phyloP scores from a whole-genome alignment of 169 alveolate species.

The Babesia gibsoni region DNA sequence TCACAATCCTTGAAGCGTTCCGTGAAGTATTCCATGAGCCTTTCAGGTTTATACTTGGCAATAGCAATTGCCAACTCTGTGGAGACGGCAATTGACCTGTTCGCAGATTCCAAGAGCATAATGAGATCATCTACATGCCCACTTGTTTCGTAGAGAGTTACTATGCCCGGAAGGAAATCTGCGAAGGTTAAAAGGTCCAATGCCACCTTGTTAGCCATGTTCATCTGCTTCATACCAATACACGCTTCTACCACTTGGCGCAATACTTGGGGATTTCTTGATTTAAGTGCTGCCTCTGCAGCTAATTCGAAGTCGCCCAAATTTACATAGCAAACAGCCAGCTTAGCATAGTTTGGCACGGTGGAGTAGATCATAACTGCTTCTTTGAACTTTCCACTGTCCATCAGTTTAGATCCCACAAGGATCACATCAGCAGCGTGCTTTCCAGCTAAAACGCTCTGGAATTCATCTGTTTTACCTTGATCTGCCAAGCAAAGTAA shows the following conservation, averaged over 20 bases:
- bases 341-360: conserved; percentile 94
- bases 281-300: conserved; percentile 97
- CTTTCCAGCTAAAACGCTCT: conserved; percentile 31
- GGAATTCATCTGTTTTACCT: conserved; percentile 60
- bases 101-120: conserved; percentile 55
- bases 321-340: conserved; percentile 93
- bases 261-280: conserved; percentile 94
- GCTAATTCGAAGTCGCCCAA: conserved; percentile 94
- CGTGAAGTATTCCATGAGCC: conserved; percentile 94
- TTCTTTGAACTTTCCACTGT: conserved; percentile 81
- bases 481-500: conserved; percentile 60
- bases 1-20: conserved; percentile 66
- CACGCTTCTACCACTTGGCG: conserved; percentile 93
- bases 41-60: conserved; percentile 96
- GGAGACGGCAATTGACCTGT: conserved; percentile 79
- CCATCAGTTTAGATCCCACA: conserved; percentile 72
- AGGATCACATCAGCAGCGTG: conserved; percentile 56
- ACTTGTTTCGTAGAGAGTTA: conserved; percentile 56
- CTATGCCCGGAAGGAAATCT: conserved; percentile 94
- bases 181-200: conserved; percentile 95
- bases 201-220: conserved; percentile 93
- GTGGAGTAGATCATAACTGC: conserved; percentile 92
- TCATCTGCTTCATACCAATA: conserved; percentile 79
- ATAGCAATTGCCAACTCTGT: conserved; percentile 98
- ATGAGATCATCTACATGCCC: conserved; percentile 62